Conservation (phyloP, 2,329 filamentous ascomycete species). For the Colletotrichum coccodes region DNA sequence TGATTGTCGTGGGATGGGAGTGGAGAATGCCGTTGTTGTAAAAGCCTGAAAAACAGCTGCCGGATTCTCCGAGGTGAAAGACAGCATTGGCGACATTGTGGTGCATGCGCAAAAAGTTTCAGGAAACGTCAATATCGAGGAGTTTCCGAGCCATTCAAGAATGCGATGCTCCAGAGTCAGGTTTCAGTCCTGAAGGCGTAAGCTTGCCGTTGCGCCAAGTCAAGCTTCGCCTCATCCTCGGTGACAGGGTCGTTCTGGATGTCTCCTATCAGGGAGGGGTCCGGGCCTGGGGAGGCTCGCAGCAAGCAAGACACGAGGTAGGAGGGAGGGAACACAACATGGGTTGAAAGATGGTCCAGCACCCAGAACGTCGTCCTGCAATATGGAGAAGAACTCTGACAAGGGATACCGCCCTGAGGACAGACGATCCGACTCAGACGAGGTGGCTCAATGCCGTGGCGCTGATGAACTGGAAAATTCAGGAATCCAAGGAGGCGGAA, state of each 20-base stretch:
- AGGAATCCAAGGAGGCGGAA: conserved; percentile 1
- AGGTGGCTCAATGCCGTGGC: background rate
- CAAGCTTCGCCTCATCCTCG: conserved; percentile 17
- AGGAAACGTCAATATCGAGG: background rate
- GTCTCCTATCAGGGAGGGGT: background rate
- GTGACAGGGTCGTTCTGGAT: conserved; percentile 9
- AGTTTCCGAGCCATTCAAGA: background rate
- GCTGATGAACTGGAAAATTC: conserved; percentile 1
- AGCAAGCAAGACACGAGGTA: background rate
- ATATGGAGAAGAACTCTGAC: background rate
- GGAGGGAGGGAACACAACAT: background rate
- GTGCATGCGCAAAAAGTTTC: background rate
- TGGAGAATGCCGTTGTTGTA: background rate
- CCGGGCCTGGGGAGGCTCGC: background rate
- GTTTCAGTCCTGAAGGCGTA: conserved; percentile 11
- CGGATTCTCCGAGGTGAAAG: background rate
- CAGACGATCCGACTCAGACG: background rate
- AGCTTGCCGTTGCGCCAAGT: conserved; percentile 26
- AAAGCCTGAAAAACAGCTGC: background rate
- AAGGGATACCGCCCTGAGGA: background rate
- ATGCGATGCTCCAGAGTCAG: background rate
- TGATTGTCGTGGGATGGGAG: conserved; percentile 1
- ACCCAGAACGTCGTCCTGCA: background rate
- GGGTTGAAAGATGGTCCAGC: background rate
- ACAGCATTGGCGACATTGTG: background rate